phyloP scores from a whole-genome alignment of 2,329 filamentous ascomycete genomes.

The Epichloe sibirici region DNA sequence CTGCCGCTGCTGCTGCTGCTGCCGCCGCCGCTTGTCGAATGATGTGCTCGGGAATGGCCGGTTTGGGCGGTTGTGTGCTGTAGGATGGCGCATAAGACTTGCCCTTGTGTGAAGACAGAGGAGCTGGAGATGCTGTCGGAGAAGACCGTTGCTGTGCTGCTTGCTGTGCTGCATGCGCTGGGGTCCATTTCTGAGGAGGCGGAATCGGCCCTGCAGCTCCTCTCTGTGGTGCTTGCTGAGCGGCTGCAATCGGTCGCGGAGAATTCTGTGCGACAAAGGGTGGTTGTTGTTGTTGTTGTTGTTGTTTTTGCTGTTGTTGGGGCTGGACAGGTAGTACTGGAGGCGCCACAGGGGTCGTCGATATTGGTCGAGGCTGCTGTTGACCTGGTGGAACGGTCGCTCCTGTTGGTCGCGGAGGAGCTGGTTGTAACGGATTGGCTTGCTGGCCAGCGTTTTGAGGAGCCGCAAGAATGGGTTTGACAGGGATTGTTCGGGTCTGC shows the following conservation, averaged over 20 bases:
- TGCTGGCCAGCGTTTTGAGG: constrained; percentile 25
- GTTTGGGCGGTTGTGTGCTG: constrained; percentile 20
- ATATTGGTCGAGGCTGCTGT: constrained; percentile 16
- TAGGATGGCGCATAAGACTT: constrained; percentile 18
- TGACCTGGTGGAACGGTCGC: constrained; percentile 19
- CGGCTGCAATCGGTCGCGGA: constrained; percentile 21
- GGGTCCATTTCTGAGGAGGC: constrained; percentile 21
- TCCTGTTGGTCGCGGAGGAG: constrained; percentile 15
- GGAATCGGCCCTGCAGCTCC: constrained; percentile 11
- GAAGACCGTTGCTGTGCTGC: constrained; percentile 10
- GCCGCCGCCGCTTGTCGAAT: constrained; percentile 24
- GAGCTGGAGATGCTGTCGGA: constrained; percentile 13
- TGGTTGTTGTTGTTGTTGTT: constrained; percentile 16
- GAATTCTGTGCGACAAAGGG: constrained; percentile 4
- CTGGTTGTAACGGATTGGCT: constrained; percentile 23
- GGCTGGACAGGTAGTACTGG: constrained; percentile 22
- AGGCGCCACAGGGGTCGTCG: constrained; percentile 22
- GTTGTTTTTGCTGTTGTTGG: constrained; percentile 14
- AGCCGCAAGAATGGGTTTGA: constrained; percentile 20
- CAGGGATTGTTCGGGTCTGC: constrained; percentile 12
- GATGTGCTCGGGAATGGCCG: constrained; percentile 29
- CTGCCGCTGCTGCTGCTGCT: constrained; percentile 12
- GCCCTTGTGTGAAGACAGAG: constrained; percentile 16
- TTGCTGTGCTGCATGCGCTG: constrained; percentile 16
- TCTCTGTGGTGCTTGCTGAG: constrained; percentile 17